These are phyloP conservation scores for Huntiella omanensis DNA, from an alignment of 2,329 filamentous ascomycete genomes.

Conservation along the genomic window DNA sequence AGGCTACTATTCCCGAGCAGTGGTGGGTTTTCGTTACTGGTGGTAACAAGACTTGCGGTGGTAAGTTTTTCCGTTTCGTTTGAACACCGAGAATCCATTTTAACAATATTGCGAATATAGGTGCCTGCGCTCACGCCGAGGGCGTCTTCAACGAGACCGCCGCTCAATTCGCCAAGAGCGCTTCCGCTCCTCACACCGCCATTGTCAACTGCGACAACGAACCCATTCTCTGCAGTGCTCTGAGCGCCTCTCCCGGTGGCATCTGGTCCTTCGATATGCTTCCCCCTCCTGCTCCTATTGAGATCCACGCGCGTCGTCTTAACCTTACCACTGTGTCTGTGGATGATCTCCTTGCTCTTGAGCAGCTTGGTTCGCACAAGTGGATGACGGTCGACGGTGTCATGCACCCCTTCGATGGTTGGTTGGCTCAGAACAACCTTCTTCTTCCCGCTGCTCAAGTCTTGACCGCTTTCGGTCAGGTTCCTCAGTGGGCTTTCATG, in stretches of 20 bases:
- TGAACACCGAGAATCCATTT: constrained; percentile 9
- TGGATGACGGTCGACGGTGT: constrained; percentile 36
- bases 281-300: constrained; percentile 42
- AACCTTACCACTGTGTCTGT: constrained; percentile 51
- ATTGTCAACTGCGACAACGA: constrained; percentile 57
- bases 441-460: constrained; percentile 46
- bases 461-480: constrained; percentile 45
- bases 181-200: constrained; percentile 47
- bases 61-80: constrained; percentile 20
- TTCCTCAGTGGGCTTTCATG: constrained; percentile 66
- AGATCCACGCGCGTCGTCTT: constrained; percentile 44
- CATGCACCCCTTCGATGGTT: constrained; percentile 62
- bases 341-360: constrained; percentile 41
- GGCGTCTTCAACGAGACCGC: constrained; percentile 48
- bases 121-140: constrained; percentile 45
- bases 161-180: constrained; percentile 38
- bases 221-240: constrained; percentile 55
- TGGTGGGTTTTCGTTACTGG: constrained; percentile 61
- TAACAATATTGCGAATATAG: constrained; percentile 19
- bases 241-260: constrained; percentile 44
- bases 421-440: constrained; percentile 41
- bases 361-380: constrained; percentile 30
- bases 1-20: constrained; percentile 45
- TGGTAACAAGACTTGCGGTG: constrained; percentile 62
- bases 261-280: constrained; percentile 52